These are phyloP conservation scores for Lactarius sanguifluus DNA, from an alignment of 768 basidiomycete species.

Conservation along the genomic window DNA sequence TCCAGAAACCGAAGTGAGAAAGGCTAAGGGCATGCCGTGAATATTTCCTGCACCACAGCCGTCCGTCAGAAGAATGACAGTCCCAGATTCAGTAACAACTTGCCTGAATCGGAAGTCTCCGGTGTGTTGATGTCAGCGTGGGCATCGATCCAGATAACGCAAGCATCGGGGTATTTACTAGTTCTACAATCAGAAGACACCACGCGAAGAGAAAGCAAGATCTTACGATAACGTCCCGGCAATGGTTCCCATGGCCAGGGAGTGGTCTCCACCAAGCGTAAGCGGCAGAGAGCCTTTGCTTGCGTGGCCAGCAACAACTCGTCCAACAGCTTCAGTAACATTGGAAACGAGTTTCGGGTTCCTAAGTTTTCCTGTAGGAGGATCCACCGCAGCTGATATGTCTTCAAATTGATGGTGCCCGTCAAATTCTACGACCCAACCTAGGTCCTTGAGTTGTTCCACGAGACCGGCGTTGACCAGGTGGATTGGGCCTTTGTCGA, in stretches of 20 bases:
- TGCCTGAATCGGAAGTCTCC: slow-evolving; percentile 75
- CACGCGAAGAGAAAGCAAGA: slow-evolving; percentile 12
- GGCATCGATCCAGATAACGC: slow-evolving; percentile 96
- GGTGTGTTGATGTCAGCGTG: slow-evolving; percentile 96
- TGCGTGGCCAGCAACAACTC: slow-evolving; percentile 70
- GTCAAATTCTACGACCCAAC: slow-evolving; percentile 88
- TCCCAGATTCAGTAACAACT: slow-evolving; percentile 20
- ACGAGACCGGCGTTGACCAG: slow-evolving; percentile 86
- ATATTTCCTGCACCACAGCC: slow-evolving; percentile 66
- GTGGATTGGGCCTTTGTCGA: slow-evolving; percentile 86
- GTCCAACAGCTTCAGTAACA: slow-evolving; percentile 78
- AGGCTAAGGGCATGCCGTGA: slow-evolving; percentile 97
- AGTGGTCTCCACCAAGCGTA: slow-evolving; percentile 96
- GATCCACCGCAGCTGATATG: slow-evolving; percentile 59
- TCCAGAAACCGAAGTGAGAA: slow-evolving; percentile 56
- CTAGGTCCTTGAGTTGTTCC: slow-evolving; percentile 70
- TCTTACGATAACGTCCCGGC: slow-evolving; percentile 78
- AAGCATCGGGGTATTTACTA: slow-evolving; percentile 74
- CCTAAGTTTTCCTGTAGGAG: slow-evolving; percentile 86
- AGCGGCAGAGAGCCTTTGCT: slow-evolving; percentile 80
- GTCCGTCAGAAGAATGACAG: background rate
- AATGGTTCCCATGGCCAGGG: slow-evolving; percentile 93
- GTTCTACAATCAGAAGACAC: slow-evolving; percentile 6
- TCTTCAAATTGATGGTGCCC: slow-evolving; percentile 89
- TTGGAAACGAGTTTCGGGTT: slow-evolving; percentile 85